phyloP scores from a whole-genome alignment of 2,329 filamentous ascomycete genomes.

The Endoconidiophora laricicola region DNA sequence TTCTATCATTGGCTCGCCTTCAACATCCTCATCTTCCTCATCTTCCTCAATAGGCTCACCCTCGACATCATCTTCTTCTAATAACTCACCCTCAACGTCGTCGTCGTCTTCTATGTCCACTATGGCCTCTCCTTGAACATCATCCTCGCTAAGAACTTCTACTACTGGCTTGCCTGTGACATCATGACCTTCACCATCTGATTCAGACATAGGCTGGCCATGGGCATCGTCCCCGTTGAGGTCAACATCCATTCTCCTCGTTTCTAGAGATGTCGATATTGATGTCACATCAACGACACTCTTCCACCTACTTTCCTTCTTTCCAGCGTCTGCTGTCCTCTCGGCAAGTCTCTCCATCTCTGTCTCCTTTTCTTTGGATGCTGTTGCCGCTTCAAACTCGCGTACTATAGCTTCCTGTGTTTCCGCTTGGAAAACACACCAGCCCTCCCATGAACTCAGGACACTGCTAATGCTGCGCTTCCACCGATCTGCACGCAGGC shows the following conservation, averaged over 20 bases:
- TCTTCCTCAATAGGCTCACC: slow-evolving; percentile 20
- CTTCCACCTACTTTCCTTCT: slow-evolving; percentile 33
- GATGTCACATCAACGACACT: slow-evolving; percentile 24
- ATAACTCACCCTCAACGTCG: slow-evolving; percentile 29
- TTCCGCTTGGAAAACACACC: slow-evolving; percentile 57
- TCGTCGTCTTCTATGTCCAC: slow-evolving; percentile 30
- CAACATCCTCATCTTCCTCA: slow-evolving; percentile 30
- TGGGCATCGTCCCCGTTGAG: slow-evolving; percentile 32
- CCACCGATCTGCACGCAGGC: slow-evolving; percentile 70
- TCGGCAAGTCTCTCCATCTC: slow-evolving; percentile 16
- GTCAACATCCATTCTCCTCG: slow-evolving; percentile 25
- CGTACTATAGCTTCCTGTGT: slow-evolving; percentile 54
- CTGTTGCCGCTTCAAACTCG: slow-evolving; percentile 40
- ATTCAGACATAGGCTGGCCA: slow-evolving; percentile 29
- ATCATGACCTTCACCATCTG: slow-evolving; percentile 27
- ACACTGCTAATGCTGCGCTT: slow-evolving; percentile 56
- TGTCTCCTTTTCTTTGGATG: slow-evolving; percentile 23
- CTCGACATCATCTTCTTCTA: slow-evolving; percentile 31
- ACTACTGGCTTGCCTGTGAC: background rate
- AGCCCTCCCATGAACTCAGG: slow-evolving; percentile 53
- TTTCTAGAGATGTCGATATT: slow-evolving; percentile 10
- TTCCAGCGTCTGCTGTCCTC: slow-evolving; percentile 15
- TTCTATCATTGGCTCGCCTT: slow-evolving; percentile 25
- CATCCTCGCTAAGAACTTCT: background rate
- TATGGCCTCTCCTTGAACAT: slow-evolving; percentile 23